These are phyloP conservation scores for Chlamydomonas asymmetrica DNA, from an alignment of 139 green algal species.

Conservation along the genomic window DNA sequence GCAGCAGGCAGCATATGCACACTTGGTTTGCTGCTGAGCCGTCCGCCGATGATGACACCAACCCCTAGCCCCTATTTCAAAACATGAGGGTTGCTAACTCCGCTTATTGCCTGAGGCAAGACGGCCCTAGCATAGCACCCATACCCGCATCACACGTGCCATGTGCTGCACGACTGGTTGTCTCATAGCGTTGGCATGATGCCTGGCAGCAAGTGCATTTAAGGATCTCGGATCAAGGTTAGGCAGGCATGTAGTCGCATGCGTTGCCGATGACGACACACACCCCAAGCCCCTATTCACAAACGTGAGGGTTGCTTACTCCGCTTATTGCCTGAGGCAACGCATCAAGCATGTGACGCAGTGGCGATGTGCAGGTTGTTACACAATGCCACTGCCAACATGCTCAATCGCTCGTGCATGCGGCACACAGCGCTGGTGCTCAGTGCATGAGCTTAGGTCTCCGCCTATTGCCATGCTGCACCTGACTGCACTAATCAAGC, in stretches of 20 bases:
- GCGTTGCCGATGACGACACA: conserved; percentile 26
- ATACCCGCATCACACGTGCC: too few relatives aligned
- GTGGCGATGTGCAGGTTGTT: neutral
- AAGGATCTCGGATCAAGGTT: neutral
- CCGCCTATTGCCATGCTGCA: too few relatives aligned
- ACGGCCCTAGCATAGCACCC: neutral
- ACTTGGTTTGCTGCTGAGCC: too few relatives aligned
- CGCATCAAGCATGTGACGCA: conserved; percentile 6
- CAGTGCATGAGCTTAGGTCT: too few relatives aligned
- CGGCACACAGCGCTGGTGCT: too few relatives aligned
- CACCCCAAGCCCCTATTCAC: conserved; percentile 8
- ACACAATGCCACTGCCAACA: neutral
- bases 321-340: conserved; percentile 48
- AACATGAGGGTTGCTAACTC: conserved; percentile 22
- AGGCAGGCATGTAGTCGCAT: too few relatives aligned
- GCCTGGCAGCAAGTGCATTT: neutral
- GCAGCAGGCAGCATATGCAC: too few relatives aligned
- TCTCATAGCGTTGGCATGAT: neutral
- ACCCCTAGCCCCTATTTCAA: conserved; percentile 8
- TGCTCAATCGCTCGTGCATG: too few relatives aligned
- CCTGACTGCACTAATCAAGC: neutral
- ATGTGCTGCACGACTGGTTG: neutral
- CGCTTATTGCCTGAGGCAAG: conserved; percentile 46
- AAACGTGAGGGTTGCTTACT: conserved; percentile 20
- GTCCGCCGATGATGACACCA: conserved; percentile 32